Conservation (phyloP, 2,329 filamentous ascomycete species). For the Cladophialophora exuberans region DNA sequence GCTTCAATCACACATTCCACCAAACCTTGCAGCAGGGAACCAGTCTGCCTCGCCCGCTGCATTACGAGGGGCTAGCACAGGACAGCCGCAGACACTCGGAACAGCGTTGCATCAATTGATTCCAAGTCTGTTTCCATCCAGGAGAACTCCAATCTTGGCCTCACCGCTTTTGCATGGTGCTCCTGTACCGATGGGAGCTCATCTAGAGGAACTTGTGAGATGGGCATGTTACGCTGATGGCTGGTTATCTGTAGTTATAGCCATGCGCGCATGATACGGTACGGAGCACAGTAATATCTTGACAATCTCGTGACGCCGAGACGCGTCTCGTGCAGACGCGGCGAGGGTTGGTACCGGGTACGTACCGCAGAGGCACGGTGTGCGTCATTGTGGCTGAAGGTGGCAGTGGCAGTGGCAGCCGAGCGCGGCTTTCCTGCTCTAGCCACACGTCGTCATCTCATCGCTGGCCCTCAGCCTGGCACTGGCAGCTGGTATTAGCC, state of each 20-base stretch:
- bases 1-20: conserved; percentile 73
- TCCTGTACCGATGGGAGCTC: conserved; percentile 76
- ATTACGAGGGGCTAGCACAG: conserved; percentile 27
- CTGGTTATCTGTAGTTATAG: conserved; percentile 81
- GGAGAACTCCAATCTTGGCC: conserved; percentile 80
- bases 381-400: too few relatives aligned
- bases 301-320: not conserved
- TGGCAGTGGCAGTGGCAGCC: too few relatives aligned
- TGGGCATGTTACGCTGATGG: conserved; percentile 89
- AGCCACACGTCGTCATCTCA: too few relatives aligned
- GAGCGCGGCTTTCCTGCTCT: too few relatives aligned
- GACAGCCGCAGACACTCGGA: conserved; percentile 71
- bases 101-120: conserved; percentile 74
- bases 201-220: conserved; percentile 79
- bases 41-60: conserved; percentile 30
- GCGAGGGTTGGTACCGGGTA: too few relatives aligned
- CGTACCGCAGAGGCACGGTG: too few relatives aligned
- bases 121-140: conserved; percentile 83
- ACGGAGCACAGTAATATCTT: not conserved
- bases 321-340: not conserved
- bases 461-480: too few relatives aligned
- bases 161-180: conserved; percentile 85
- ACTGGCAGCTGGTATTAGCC: too few relatives aligned
- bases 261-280: conserved; percentile 52
- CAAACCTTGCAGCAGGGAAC: conserved; percentile 40